phyloP scores from a whole-genome alignment of 176 grass and related monocot genomes.

The Musa schizocarpa region DNA sequence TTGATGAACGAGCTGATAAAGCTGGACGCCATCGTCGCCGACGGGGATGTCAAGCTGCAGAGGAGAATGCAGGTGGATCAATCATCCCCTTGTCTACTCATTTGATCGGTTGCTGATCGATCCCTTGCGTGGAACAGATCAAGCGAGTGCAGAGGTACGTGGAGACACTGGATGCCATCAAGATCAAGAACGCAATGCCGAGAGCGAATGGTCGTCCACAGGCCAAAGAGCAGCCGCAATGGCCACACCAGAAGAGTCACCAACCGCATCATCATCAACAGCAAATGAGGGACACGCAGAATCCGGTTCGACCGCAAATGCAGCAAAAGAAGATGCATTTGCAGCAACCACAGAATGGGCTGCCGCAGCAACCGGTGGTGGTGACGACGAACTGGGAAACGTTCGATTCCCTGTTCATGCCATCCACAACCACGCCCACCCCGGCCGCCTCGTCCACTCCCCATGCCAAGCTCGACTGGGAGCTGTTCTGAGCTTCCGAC shows the following conservation, averaged over 20 bases:
- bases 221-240: conserved; percentile 17
- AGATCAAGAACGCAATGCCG: conserved; percentile 44
- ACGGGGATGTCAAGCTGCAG: conserved; percentile 63
- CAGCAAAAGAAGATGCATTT: conserved; percentile 16
- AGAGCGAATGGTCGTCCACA: conserved; percentile 23
- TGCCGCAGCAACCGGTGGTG: background rate
- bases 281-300: conserved; percentile 10
- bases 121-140: conserved; percentile 36
- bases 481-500: conserved; percentile 38
- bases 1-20: conserved; percentile 93
- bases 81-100: background rate
- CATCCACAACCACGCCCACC: conserved; percentile 54
- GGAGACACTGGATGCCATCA: conserved; percentile 70
- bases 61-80: conserved; percentile 52
- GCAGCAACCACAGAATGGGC: conserved; percentile 8
- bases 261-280: conserved; percentile 15
- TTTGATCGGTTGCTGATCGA: background rate
- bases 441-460: conserved; percentile 36
- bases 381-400: conserved; percentile 55
- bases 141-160: conserved; percentile 94
- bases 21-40: conserved; percentile 68
- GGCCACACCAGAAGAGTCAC: background rate
- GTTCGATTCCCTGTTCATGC: conserved; percentile 72
- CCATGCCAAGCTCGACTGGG: conserved; percentile 58
- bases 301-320: conserved; percentile 5